These are phyloP conservation scores for Suillus spraguei DNA, from an alignment of 768 basidiomycete genomes.

Conservation along the genomic window DNA sequence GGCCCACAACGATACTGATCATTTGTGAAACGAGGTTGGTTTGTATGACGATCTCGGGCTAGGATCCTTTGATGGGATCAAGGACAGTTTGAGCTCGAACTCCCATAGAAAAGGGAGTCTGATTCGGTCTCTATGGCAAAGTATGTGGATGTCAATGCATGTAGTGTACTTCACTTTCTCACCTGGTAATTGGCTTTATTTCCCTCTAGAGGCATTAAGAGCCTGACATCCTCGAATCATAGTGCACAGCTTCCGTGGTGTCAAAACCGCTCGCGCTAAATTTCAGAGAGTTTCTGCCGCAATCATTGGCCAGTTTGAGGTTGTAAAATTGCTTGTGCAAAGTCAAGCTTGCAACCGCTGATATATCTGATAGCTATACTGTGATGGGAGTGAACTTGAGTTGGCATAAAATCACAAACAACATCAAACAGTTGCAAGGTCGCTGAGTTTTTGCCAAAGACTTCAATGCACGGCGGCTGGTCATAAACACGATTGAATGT, in stretches of 20 bases:
- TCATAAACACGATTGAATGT: conserved; percentile 4
- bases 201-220: background rate
- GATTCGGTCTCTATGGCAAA: background rate
- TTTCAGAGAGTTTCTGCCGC: background rate
- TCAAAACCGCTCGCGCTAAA: background rate
- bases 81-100: background rate
- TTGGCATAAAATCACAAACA: conserved; percentile 1
- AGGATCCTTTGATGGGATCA: background rate
- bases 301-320: background rate
- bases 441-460: background rate
- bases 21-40: background rate
- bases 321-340: background rate
- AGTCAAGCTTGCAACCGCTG: background rate
- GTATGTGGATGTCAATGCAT: background rate
- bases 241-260: no score
- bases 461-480: background rate
- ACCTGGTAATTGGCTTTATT: background rate
- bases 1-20: background rate
- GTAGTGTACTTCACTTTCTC: background rate
- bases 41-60: background rate
- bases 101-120: background rate
- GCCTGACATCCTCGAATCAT: background rate
- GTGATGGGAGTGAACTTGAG: no score
- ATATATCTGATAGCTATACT: background rate
- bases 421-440: background rate